Percentiles rank a stretch among this genome's conserved stretches.
Evolutionary conservation across 2,329 filamentous ascomycete genomes (phyloP).

Genomic region (Nannizzia gypsea): DNA sequence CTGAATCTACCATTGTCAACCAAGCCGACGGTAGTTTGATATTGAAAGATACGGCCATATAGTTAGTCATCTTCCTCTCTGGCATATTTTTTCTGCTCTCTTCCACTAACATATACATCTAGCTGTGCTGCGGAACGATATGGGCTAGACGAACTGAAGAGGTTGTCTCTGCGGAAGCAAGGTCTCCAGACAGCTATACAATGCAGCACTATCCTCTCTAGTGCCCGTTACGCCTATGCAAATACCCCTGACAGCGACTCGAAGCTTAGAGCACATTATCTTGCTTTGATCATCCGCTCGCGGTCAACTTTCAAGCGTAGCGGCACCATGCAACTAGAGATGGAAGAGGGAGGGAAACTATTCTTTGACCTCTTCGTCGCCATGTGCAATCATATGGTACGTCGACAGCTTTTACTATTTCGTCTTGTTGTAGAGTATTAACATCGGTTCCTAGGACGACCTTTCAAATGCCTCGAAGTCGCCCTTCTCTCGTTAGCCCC

Average conservation of each 20-base stretch:
- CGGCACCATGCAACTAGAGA: slow-evolving; percentile 90
- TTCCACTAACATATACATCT: background rate
- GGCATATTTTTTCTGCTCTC: background rate
- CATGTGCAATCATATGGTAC: slow-evolving; percentile 77
- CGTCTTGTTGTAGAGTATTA: slow-evolving; percentile 10
- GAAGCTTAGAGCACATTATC: slow-evolving; percentile 81
- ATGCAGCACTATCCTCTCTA: slow-evolving; percentile 71
- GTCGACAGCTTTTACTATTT: slow-evolving; percentile 23
- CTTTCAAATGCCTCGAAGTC: slow-evolving; percentile 16
- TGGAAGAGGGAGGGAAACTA: slow-evolving; percentile 74
- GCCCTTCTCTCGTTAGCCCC: slow-evolving; percentile 14
- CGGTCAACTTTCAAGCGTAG: slow-evolving; percentile 83
- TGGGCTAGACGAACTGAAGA: slow-evolving; percentile 71
- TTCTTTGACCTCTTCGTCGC: slow-evolving; percentile 94
- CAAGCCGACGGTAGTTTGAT: slow-evolving; percentile 54
- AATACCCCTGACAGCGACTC: slow-evolving; percentile 83
- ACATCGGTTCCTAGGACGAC: slow-evolving; percentile 18
- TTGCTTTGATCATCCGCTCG: slow-evolving; percentile 81
- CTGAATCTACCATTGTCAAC: slow-evolving; percentile 58
- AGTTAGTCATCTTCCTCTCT: slow-evolving; percentile 36
- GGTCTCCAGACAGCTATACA: slow-evolving; percentile 75
- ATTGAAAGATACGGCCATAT: slow-evolving; percentile 80
- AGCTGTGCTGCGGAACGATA: slow-evolving; percentile 74
- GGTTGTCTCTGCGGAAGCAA: slow-evolving; percentile 75
- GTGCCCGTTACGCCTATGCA: slow-evolving; percentile 79